Conservation (phyloP, 768 basidiomycete species). For the Trametes sanguinea region DNA sequence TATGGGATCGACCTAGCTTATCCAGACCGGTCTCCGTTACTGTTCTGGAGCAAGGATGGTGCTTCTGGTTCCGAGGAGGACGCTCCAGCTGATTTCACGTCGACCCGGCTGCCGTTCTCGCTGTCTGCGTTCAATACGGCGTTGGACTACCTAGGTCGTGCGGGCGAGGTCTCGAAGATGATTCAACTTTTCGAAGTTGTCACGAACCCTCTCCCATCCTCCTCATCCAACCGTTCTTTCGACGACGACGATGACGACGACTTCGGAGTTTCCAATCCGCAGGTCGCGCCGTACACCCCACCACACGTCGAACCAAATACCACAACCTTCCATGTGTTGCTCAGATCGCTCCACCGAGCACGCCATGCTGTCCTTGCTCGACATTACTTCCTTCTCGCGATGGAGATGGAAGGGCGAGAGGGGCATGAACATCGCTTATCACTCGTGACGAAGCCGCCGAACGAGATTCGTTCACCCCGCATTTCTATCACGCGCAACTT, state of each 20-base stretch:
- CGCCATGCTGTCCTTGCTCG: constrained; percentile 57
- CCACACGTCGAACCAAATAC: constrained; percentile 62
- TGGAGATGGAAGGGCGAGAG: constrained; percentile 43
- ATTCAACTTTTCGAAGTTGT: constrained; percentile 79
- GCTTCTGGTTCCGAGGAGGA: not conserved
- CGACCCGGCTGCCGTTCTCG: constrained; percentile 37
- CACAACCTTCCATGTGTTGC: constrained; percentile 61
- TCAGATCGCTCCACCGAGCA: constrained; percentile 55
- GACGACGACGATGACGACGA: constrained; percentile 70
- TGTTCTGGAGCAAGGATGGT: constrained; percentile 34
- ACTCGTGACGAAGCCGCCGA: constrained; percentile 22
- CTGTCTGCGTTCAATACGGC: constrained; percentile 71
- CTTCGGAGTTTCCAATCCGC: constrained; percentile 46
- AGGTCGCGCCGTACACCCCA: constrained; percentile 39
- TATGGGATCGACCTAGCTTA: constrained; percentile 79
- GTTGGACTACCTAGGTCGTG: constrained; percentile 66
- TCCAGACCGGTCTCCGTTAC: constrained; percentile 67
- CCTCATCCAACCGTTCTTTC: constrained; percentile 51
- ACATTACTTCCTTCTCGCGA: constrained; percentile 64
- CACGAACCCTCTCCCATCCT: constrained; percentile 65
- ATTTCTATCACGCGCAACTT: constrained; percentile 57
- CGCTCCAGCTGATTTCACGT: not conserved
- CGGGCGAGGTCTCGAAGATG: constrained; percentile 62
- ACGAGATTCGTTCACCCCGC: constrained; percentile 48
- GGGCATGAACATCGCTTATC: constrained; percentile 6